Percentiles rank a stretch among this genome's conserved stretches.
phyloP scores from a whole-genome alignment of 371 early-diverging fungal species.

The Actinomucor elegans region DNA sequence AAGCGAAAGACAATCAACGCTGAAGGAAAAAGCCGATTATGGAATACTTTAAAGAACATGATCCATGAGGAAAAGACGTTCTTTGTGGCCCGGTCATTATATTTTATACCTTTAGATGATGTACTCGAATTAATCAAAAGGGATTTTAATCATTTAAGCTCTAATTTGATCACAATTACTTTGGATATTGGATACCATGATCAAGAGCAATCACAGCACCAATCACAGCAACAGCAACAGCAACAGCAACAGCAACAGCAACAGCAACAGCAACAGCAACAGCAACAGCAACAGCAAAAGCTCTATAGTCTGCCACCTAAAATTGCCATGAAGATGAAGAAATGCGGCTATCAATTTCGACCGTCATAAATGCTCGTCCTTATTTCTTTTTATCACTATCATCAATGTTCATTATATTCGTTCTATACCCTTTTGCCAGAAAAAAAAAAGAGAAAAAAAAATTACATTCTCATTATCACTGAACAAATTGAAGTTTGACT shows the following conservation, averaged over 20 bases:
- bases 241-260: constrained; percentile 11
- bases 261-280: constrained; percentile 2
- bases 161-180: constrained; percentile 65
- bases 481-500: too few relatives aligned
- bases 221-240: not conserved
- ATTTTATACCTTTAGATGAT: constrained; percentile 68
- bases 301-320: constrained; percentile 40
- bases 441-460: too few relatives aligned
- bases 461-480: not conserved
- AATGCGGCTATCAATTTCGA: constrained; percentile 15
- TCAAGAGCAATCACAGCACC: not conserved
- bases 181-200: constrained; percentile 50
- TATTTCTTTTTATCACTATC: not conserved
- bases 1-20: constrained; percentile 14
- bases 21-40: constrained; percentile 60
- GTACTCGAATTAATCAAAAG: constrained; percentile 55
- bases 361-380: not conserved
- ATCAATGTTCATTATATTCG: not conserved
- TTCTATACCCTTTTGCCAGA: not conserved
- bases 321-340: constrained; percentile 46
- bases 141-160: constrained; percentile 60
- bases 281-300: constrained; percentile 12
- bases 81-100: constrained; percentile 56
- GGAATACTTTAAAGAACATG: constrained; percentile 62
- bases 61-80: constrained; percentile 36